Base-by-base conservation (phyloP, 176 grass and related monocot genomes). In the Carex pumila region DNA sequence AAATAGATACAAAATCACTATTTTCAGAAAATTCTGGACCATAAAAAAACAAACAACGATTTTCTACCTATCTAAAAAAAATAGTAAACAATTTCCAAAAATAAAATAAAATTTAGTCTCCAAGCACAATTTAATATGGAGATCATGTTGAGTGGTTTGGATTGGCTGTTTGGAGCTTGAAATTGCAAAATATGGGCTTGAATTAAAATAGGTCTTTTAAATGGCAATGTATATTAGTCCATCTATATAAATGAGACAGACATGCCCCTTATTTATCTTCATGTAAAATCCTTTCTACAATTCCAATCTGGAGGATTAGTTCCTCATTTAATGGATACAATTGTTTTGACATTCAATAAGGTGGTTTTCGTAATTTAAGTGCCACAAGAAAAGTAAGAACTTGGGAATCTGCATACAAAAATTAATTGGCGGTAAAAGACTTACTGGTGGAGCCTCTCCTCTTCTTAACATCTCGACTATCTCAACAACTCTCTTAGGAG, bases 401-500 rank as follows among this genome's bases (percentile, higher is more conserved):
- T 80, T 36, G 3, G 8, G 9, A 61, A 36, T 61, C 19, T 80
- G 30, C 36, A 61, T 1, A 79, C 17, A 50, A 50, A 79, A 1
- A 52, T 2, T 66, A 65, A 65, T 80, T 80, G 15, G 37, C n/a
- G 12, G 13, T 74, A 80, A 82, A 75, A 81, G 54, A 78, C 85
- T 90, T 93, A 98, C 96, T 58, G 91, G 89, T 21, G 93, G 96
- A 1, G 85, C 86, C 89, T 92, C 89, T 74, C 96, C 96, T 86
- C 84, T 98, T 92, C 89, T 95, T 60, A 98, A 71, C 88, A 92
- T 93, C 87, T 98, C 96, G 70, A 93, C 93, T 70, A 98, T 91
- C 83, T 95, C 96, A 32, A 98, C 76, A 39, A 93, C 93, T 70
- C 91, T 84, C 49, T 98, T 92, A 0, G 96, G 93, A 82, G 93